Conservation (phyloP, 2,329 filamentous ascomycete genomes). For the Phialophora expanda region DNA sequence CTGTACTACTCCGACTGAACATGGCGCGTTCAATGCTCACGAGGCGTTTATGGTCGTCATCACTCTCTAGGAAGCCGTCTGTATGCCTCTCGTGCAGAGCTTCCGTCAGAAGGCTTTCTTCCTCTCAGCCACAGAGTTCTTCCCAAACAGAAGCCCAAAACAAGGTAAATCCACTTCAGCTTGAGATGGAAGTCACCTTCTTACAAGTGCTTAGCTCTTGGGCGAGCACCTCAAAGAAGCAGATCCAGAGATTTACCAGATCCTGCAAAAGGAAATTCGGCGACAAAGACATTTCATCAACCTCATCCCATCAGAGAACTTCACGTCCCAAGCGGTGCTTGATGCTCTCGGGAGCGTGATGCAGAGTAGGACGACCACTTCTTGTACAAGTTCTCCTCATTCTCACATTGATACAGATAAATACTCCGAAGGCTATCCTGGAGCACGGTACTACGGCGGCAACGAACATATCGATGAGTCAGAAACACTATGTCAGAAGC, state of each 20-base stretch:
- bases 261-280: constrained; percentile 73
- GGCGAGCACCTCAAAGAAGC: constrained; percentile 78
- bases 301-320: constrained; percentile 98
- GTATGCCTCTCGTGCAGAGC: constrained; percentile 32
- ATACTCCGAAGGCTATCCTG: constrained; percentile 98
- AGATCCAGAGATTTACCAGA: constrained; percentile 84
- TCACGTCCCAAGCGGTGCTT: constrained; percentile 97
- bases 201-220: constrained; percentile 67
- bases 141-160: constrained; percentile 28
- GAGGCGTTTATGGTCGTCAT: constrained; percentile 27
- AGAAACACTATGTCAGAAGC: constrained; percentile 91
- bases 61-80: constrained; percentile 23
- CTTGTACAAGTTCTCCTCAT: not conserved
- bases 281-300: constrained; percentile 98
- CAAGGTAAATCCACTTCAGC: constrained; percentile 22
- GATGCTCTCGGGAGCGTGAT: constrained; percentile 93
- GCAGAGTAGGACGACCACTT: constrained; percentile 61
- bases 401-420: constrained; percentile 65
- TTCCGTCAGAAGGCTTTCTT: constrained; percentile 21
- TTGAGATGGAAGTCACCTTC: not conserved
- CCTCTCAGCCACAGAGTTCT: constrained; percentile 25
- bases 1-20: not conserved
- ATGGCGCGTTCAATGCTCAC: constrained; percentile 29
- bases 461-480: constrained; percentile 99
- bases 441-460: constrained; percentile 97